These are phyloP conservation scores for Nicotiana rustica DNA, from an alignment of 305 asterid genomes.

Conservation along the genomic window DNA sequence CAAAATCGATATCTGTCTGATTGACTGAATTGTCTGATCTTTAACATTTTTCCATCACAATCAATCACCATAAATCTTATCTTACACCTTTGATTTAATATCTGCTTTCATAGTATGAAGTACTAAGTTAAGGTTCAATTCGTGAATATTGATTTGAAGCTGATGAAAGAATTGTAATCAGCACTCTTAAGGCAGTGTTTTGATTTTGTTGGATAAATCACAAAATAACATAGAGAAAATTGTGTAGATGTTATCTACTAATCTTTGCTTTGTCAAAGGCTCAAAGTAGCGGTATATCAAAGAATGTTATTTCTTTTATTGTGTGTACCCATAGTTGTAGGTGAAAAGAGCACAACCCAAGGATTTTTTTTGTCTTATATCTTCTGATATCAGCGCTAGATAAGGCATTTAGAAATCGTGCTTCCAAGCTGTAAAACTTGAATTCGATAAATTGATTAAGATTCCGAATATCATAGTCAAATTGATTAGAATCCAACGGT, in stretches of 20 bases:
- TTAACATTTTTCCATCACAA: neutral
- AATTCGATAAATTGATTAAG: neutral
- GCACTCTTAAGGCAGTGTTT: neutral
- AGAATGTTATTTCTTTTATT: neutral
- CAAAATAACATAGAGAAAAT: neutral
- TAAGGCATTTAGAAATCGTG: neutral
- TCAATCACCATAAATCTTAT: neutral
- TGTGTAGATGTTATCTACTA: neutral
- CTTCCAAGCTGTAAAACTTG: constrained; percentile 2
- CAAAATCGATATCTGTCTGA: neutral
- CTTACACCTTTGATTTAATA: neutral
- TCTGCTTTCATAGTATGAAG: neutral
- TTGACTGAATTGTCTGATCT: neutral
- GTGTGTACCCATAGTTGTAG: neutral
- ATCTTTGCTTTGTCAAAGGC: neutral
- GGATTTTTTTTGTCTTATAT: neutral
- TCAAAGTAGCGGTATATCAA: neutral
- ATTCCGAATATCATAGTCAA: neutral
- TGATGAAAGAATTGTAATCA: neutral
- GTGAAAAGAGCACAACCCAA: neutral
- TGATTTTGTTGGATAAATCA: neutral
- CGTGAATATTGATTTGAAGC: neutral
- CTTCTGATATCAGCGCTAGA: neutral
- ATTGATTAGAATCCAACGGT: neutral
- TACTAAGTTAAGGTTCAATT: neutral